Evolutionary conservation across 2,329 filamentous ascomycete genomes (phyloP), one percentile per base, ranked within the genome.

Genomic region (Macrophomina tecta): DNA sequence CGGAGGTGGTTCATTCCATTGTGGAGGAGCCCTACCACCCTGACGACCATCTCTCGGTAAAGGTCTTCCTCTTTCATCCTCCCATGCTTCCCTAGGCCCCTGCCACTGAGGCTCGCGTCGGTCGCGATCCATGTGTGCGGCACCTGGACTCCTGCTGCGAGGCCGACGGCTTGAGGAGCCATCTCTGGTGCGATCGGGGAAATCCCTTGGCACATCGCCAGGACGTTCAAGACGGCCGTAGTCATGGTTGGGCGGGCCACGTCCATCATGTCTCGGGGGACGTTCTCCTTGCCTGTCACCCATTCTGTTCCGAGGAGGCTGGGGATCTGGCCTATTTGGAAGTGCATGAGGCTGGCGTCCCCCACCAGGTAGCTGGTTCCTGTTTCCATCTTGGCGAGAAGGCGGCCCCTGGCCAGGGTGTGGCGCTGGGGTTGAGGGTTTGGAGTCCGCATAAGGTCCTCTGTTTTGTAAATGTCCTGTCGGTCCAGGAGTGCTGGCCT

Each of bases 291-390:
- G 69, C 38, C 77, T 76, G 45, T 78, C 76, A 28, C 69, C 55
- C 48, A 73, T 73, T 45, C 77, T 73, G 23, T 69, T 55, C 30
- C 81, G 80, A 0, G 83, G 82, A 53, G 86, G 82, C 7, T 85
- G 86, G 11, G 87, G 82, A 69, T 89, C 86, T 16, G 87, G 87
- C 65, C 87, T 82, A 64, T 78, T 87, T 1, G 88, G 88, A 6
- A 90, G 77, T 16, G 76, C 76, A 69, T 81, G 81, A 34, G 78
- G 72, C 70, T 49, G 69, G 66, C 46, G 71, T 42, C 55, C 53
- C 12, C 34, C 42, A 6, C 3, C 9, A 18, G 30, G 18, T 32
- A 51, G 42, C 23, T 56, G 66, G 16, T 48, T 66, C 51, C 66
- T 53, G 51, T 30, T 11, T 3, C 52, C 66, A 62, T 23, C 70